A percentile compares a stretch with the other conserved stretches of the same genome.
Evolutionary conservation across 768 basidiomycete species (phyloP).

Genomic region (Cystofilobasidium bisporidii): DNA sequence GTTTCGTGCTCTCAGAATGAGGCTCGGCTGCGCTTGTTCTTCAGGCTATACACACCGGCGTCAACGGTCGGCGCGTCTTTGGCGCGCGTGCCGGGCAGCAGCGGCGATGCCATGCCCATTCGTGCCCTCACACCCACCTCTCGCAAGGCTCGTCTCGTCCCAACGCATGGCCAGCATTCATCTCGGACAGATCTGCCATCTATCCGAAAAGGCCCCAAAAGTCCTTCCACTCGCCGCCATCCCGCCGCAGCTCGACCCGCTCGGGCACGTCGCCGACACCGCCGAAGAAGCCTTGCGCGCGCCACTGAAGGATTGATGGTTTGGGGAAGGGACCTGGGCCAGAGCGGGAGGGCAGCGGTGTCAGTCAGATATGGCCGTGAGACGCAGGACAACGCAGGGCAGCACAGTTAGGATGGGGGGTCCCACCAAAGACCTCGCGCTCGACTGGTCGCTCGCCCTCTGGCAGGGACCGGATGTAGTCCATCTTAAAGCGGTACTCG

Average conservation of each 20-base stretch:
- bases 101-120: too few relatives aligned
- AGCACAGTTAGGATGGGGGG: background rate
- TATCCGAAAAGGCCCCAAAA: slow-evolving; percentile 22
- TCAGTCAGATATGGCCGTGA: background rate
- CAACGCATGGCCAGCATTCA: too few relatives aligned
- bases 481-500: slow-evolving; percentile 40
- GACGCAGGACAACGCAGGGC: slow-evolving; percentile 21
- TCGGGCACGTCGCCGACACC: slow-evolving; percentile 47
- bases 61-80: too few relatives aligned
- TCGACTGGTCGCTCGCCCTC: slow-evolving; percentile 39
- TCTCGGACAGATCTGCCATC: too few relatives aligned
- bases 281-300: slow-evolving; percentile 72
- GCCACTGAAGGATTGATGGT: slow-evolving; percentile 72
- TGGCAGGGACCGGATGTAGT: slow-evolving; percentile 36
- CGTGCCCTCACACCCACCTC: too few relatives aligned
- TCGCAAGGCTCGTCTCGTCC: too few relatives aligned
- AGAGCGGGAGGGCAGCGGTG: slow-evolving; percentile 40
- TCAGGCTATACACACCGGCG: too few relatives aligned
- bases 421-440: slow-evolving; percentile 40
- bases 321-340: slow-evolving; percentile 71
- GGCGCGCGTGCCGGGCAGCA: too few relatives aligned
- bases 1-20: too few relatives aligned
- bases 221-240: slow-evolving; percentile 40
- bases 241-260: slow-evolving; percentile 61
- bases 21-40: too few relatives aligned